Evolutionary conservation across 164 flowering plant genomes (phyloP).

Genomic region (Aristolochia fimbriata): DNA sequence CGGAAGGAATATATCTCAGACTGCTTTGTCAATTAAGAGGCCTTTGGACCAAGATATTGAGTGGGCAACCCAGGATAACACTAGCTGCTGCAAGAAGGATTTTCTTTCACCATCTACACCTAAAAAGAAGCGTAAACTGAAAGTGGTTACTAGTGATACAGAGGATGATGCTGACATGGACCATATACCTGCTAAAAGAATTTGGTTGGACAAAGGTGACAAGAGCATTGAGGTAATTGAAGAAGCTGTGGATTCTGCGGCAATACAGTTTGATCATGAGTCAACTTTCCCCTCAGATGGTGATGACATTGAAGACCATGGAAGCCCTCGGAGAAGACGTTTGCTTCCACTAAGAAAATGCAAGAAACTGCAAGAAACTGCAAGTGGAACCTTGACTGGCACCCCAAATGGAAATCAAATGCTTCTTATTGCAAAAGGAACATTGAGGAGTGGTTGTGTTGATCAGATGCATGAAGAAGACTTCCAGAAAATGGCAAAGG

Average conservation of each 20-base stretch:
- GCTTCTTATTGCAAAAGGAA: not conserved
- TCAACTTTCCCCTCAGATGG: not conserved
- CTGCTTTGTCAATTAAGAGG: not conserved
- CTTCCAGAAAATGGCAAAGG: constrained; percentile 31
- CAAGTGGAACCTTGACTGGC: constrained; percentile 3
- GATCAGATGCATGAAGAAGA: constrained; percentile 22
- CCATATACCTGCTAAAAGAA: constrained; percentile 26
- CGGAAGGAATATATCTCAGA: not conserved
- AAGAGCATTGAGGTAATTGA: not conserved
- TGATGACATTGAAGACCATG: not conserved
- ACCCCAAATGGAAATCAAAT: not conserved
- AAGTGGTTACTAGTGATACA: constrained; percentile 4
- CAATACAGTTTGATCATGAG: not conserved
- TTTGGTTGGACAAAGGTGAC: constrained; percentile 13
- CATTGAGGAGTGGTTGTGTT: constrained; percentile 10
- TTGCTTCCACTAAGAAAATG: constrained; percentile 17
- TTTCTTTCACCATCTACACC: not conserved
- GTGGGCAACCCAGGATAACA: constrained; percentile 20
- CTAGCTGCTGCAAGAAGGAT: not conserved
- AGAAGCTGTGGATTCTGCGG: constrained; percentile 6
- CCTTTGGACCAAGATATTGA: constrained; percentile 11
- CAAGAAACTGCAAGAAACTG: constrained; percentile 7
- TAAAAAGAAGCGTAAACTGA: not conserved
- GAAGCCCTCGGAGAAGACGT: constrained; percentile 22
- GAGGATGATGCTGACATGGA: constrained; percentile 29